Base-by-base conservation (phyloP, 2,329 filamentous ascomycete genomes). In the Teratosphaeria zuluensis region DNA sequence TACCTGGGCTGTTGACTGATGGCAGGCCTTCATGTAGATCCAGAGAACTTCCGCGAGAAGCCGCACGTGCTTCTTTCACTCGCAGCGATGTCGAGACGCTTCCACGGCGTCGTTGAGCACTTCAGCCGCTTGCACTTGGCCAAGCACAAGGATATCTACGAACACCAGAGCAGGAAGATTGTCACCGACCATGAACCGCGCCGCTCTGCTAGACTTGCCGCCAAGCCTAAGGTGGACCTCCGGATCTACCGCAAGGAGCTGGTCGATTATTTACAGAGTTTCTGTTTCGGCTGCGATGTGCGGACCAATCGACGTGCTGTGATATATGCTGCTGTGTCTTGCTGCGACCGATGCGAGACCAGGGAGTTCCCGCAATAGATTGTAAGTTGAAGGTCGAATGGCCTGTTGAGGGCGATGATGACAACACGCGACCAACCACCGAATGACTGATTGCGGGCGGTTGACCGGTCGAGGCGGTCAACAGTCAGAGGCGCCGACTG, bases 31-130 rank as follows among this genome's bases (percentile, higher is more conserved):
- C n/a, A 12, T 4, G 1, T 28, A 9, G 6, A 30, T 19, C 21
- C 32, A 42, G 33, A 14, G n/a, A 52, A 35, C 12, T 48, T 58
- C 52, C 56, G 51, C 21, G 24, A 46, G 12, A 56, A 56, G 51
- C 53, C 60, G 11, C 62, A 63, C 38, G 62, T 51, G 14, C 53
- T 64, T 6, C 38, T 64, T 9, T 59, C 60, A 16, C 58, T 64
- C 38, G 54, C 62, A 2, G 57, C 58, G 4, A 62, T 64, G 62
- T 64, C 62, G 2, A 56, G 14, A 12, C 53, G 46, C 21, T 57
- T 64, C 52, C 57, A 56, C 33, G 53, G 42, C 35, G 30, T 48
- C 12, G 56, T 57, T 3, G 60, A 64, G 38, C 51, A 57, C n/a
- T 62, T 64, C 42, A 30, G 60, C 11, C 21, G 19, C 12, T 48